A percentile compares a stretch with the other conserved stretches of the same genome.
phyloP scores from a whole-genome alignment of 208 protist species.

The Trichomonas gallinae region DNA sequence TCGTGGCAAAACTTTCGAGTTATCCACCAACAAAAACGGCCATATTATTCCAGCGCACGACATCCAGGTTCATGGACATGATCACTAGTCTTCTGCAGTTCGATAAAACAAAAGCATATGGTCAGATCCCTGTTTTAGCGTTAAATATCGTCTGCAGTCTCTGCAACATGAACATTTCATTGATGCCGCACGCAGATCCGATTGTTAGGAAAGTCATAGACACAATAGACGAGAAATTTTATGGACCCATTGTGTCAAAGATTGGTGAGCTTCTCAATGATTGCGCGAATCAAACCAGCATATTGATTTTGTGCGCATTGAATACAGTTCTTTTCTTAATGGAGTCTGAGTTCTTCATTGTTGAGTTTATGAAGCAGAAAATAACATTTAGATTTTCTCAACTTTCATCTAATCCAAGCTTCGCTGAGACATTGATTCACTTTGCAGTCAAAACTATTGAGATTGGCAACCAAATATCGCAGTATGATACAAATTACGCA shows the following conservation, averaged over 20 bases:
- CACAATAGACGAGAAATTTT: not conserved
- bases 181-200: not conserved
- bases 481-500: not conserved
- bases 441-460: not conserved
- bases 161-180: not conserved
- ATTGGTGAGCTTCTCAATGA: not conserved
- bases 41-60: not conserved
- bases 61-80: not conserved
- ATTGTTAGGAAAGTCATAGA: not conserved
- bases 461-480: not conserved
- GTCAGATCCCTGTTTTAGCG: not conserved
- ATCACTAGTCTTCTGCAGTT: not conserved
- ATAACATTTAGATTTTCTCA: not conserved
- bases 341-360: not conserved
- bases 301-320: not conserved
- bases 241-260: not conserved
- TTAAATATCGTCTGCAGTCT: not conserved
- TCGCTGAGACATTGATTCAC: not conserved
- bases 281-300: not conserved
- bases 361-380: not conserved
- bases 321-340: not conserved
- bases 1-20: not conserved
- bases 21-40: not conserved
- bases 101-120: not conserved
- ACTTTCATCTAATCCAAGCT: not conserved